Base-by-base conservation (phyloP, 768 basidiomycete genomes). In the Mycena leptocephala region DNA sequence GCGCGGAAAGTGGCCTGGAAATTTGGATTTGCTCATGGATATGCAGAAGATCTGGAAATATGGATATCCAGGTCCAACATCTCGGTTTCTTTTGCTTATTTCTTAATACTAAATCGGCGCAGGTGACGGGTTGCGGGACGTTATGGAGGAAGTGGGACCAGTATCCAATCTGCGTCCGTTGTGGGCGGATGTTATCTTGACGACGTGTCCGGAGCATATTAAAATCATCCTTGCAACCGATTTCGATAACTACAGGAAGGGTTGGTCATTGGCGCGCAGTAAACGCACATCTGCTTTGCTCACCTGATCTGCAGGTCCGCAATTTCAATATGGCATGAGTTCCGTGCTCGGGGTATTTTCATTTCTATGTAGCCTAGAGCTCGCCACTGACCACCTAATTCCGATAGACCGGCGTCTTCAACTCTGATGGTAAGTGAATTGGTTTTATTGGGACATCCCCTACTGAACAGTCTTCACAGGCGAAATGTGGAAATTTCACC, bases 161-260 rank as follows among this genome's bases (percentile, higher is more conserved):
- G 86, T 87, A n/a, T 79, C 86, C 72, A 90, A 90, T 76, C 48
- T 91, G 66, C 83, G 86, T 7, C 72, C 90, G 22, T 74, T 92
- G 75, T 91, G 88, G 84, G 83, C 85, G 8, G 86, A 90, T 76
- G 39, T 87, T 14, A 73, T 91, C 30, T 84, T 92, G 48, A 92
- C 92, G 3, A 84, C 84, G 0, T 87, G 85, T 26, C 92, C 92
- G 1, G 88, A 90, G 39, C 88, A 93, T 65, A 88, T 93, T 81
- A 92, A 93, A 81, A 79, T 86, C 4, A 90, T 92, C 22, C 82
- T 93, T 3, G 86, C 91, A 0, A 91, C 90, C 0, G 89, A 93
- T 72, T 93, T 93, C 72, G 84, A 86, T 13, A 92, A 90, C 78
- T 93, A 89, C 72, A 88, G 88, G 48, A 93, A 93, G 86, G 92